phyloP scores from a whole-genome alignment of 805 yeast species.

The Saccharomyces mikatae region DNA sequence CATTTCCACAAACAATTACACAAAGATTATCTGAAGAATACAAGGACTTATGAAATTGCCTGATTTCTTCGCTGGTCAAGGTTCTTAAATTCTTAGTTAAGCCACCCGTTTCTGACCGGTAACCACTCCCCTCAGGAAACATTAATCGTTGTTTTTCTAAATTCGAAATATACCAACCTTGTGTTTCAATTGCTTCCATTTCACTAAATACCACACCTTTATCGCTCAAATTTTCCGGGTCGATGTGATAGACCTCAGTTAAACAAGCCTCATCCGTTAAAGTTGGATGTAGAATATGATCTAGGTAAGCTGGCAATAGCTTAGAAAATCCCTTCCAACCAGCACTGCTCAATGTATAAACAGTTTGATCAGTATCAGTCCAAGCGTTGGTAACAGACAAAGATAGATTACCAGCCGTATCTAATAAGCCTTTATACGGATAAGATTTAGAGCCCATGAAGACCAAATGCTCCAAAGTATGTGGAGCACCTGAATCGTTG shows the following conservation, averaged over 20 bases:
- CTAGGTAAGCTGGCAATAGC: constrained; percentile 80
- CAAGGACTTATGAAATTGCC: constrained; percentile 58
- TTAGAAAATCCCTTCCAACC: constrained; percentile 93
- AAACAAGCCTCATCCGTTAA: constrained; percentile 82
- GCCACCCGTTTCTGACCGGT: constrained; percentile 93
- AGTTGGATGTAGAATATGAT: constrained; percentile 78
- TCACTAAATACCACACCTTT: constrained; percentile 96
- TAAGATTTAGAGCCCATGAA: constrained; percentile 88
- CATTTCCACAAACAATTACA: constrained; percentile 75
- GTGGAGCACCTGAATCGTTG: constrained; percentile 89
- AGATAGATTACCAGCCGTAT: constrained; percentile 74
- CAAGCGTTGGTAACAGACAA: constrained; percentile 90
- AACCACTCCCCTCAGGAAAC: constrained; percentile 59
- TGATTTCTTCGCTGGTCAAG: constrained; percentile 65
- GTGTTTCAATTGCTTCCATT: constrained; percentile 88
- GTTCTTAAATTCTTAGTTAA: constrained; percentile 65
- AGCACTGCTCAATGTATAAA: constrained; percentile 82
- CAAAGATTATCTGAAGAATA: constrained; percentile 82
- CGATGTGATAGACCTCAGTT: constrained; percentile 93
- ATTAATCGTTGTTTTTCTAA: constrained; percentile 52
- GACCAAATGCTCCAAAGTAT: constrained; percentile 86
- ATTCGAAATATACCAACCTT: constrained; percentile 58
- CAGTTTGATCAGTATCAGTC: constrained; percentile 95
- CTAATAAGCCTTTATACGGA: constrained; percentile 88
- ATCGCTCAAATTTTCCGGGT: constrained; percentile 73